Evolutionary conservation across 768 basidiomycete genomes (phyloP), one percentile per base, ranked within the genome.

Genomic region (Holtermannia corniformis): DNA sequence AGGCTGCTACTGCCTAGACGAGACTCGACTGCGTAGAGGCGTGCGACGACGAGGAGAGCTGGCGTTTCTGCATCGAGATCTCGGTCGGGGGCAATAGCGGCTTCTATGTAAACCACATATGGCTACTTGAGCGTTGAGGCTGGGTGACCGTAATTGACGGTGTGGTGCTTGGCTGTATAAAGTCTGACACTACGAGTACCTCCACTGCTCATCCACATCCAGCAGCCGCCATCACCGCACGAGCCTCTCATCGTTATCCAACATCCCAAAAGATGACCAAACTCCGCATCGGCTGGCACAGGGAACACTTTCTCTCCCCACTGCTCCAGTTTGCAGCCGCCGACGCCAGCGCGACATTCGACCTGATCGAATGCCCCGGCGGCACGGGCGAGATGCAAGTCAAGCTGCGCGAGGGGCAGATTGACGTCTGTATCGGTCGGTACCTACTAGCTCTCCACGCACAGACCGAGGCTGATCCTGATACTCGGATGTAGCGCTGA

Each of bases 281-380:
- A 24, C 62, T 71, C 25, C 48, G 63, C 52, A 62, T 72, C 12
- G 70, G 66, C n/a, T 72, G 68, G 68, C 70, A 72, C 51, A 53
- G 70, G 3, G 70, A 72, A 44, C 91, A 95, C 71, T 96, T 96
- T 73, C 87, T 86, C 14, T 86, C 87, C 1, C 93, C 93, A 0
- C 77, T 99, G 14, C 80, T 97, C 2, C 91, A 93, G 67, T 87
- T 84, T 63, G 82, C 83, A 1, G 81, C 80, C 21, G 87, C 93
- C 62, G 74, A 78, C 20, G 51, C 50, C 13, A 81, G 79, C 4
- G 74, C 79, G 68, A 85, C 86, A 0, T 89, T 96, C 68, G 81
- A 79, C 3, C 78, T 96, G 5, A 81, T 92, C 14, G 87, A 89
- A 74, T 95, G 91, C 71, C 91, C 91, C 7, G 71, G 73, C 28